Conservation (phyloP, 2,329 filamentous ascomycete genomes). For the Beauveria sp. region DNA sequence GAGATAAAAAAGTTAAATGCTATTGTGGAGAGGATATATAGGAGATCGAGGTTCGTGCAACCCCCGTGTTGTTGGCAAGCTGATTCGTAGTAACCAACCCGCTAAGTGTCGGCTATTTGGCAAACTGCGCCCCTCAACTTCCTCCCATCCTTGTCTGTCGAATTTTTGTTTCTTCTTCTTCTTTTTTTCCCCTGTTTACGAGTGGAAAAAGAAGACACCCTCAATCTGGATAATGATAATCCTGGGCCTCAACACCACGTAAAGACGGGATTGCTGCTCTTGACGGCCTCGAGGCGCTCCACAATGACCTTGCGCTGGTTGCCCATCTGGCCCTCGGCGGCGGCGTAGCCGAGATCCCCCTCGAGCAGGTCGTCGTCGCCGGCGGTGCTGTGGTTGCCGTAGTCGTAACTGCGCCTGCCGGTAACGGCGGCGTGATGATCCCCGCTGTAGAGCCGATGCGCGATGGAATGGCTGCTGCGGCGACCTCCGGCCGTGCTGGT, state of each 20-base stretch:
- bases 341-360: conserved; percentile 89
- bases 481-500: conserved; percentile 41
- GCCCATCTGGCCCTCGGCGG: conserved; percentile 88
- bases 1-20: no score
- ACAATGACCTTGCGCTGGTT: conserved; percentile 93
- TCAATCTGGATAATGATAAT: no score
- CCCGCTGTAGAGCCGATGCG: conserved; percentile 44
- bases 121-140: not conserved
- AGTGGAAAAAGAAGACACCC: not conserved
- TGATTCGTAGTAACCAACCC: no score
- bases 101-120: not conserved
- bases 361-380: conserved; percentile 68
- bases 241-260: conserved; percentile 68
- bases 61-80: no score
- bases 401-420: conserved; percentile 40
- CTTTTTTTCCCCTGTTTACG: no score
- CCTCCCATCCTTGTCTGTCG: not conserved
- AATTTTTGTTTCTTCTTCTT: not conserved
- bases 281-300: conserved; percentile 89
- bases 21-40: no score
- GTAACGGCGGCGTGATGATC: conserved; percentile 22
- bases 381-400: conserved; percentile 40
- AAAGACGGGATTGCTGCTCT: conserved; percentile 91
- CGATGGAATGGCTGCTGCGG: conserved; percentile 42
- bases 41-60: no score